phyloP scores from a whole-genome alignment of 495 filamentous ascomycete genomes.

The Tuber melanosporum region DNA sequence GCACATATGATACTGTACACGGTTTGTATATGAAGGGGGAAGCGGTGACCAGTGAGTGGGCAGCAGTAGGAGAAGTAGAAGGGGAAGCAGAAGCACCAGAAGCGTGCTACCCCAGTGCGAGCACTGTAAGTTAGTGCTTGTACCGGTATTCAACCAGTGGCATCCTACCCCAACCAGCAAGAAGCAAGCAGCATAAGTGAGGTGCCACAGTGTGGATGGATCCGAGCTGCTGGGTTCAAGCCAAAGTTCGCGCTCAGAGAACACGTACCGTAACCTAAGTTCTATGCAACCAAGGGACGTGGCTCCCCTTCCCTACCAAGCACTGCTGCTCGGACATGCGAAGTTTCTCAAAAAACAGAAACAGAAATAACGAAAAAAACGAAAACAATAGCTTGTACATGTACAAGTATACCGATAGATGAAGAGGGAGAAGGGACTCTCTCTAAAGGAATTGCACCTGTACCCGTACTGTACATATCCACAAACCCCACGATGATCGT shows the following conservation, averaged over 20 bases:
- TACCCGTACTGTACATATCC: background rate
- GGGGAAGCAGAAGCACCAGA: background rate
- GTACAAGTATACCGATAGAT: background rate
- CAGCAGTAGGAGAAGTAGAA: background rate
- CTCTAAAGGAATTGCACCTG: background rate
- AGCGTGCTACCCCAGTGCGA: background rate
- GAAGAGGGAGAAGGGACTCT: background rate
- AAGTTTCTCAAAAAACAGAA: background rate
- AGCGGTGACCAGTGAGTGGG: slow-evolving; percentile 11
- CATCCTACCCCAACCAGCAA: background rate
- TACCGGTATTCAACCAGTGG: background rate
- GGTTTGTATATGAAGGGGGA: slow-evolving; percentile 19
- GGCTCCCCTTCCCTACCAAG: background rate
- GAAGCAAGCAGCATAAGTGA: background rate
- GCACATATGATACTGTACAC: background rate
- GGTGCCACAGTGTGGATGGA: slow-evolving; percentile 25
- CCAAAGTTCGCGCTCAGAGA: slow-evolving; percentile 21
- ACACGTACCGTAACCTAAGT: slow-evolving; percentile 1
- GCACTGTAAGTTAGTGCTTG: background rate
- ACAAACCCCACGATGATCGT: background rate
- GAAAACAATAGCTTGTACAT: background rate
- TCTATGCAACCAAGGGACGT: background rate
- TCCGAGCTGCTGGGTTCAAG: slow-evolving; percentile 35
- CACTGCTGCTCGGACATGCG: background rate
- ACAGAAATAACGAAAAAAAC: background rate